Conservation (phyloP, 1,284 basidiomycete genomes). For the Nidula niveotomentosa region DNA sequence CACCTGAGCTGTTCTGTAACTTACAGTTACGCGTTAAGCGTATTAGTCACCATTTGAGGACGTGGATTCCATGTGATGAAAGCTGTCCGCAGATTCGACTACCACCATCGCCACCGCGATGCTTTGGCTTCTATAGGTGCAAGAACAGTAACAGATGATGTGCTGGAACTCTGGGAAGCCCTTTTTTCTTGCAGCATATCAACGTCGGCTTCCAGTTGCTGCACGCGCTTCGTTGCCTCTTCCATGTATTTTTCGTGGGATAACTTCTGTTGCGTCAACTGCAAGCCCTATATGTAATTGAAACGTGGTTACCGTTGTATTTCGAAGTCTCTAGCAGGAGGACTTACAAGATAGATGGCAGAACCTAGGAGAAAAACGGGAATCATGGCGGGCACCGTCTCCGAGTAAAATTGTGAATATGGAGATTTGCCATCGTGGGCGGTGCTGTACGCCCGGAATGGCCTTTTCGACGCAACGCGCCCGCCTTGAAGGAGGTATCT, state of each 20-base stretch:
- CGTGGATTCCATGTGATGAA: neutral
- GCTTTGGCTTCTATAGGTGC: constrained; percentile 5
- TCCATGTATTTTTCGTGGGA: constrained; percentile 71
- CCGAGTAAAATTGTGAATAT: constrained; percentile 66
- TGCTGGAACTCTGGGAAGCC: neutral
- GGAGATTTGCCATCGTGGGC: constrained; percentile 30
- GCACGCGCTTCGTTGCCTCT: constrained; percentile 52
- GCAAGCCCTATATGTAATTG: constrained; percentile 48
- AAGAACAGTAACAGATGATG: neutral
- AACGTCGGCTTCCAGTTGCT: constrained; percentile 60
- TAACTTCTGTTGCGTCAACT: constrained; percentile 58
- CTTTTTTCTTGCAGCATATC: constrained; percentile 32
- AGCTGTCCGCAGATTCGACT: neutral
- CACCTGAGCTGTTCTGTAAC: neutral
- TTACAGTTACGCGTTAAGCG: neutral
- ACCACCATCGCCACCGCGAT: constrained; percentile 15
- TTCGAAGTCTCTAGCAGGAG: neutral
- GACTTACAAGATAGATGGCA: constrained; percentile 69
- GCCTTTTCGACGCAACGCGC: neutral
- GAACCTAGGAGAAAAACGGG: constrained; percentile 75
- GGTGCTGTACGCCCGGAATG: neutral
- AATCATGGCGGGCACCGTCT: constrained; percentile 72
- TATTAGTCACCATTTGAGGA: neutral
- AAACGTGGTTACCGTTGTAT: too few relatives aligned
- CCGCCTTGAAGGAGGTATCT: neutral